Evolutionary conservation across 352 stramenopile species (phyloP), one percentile per base, ranked within the genome.

Genomic region (Pythium folliculosum): DNA sequence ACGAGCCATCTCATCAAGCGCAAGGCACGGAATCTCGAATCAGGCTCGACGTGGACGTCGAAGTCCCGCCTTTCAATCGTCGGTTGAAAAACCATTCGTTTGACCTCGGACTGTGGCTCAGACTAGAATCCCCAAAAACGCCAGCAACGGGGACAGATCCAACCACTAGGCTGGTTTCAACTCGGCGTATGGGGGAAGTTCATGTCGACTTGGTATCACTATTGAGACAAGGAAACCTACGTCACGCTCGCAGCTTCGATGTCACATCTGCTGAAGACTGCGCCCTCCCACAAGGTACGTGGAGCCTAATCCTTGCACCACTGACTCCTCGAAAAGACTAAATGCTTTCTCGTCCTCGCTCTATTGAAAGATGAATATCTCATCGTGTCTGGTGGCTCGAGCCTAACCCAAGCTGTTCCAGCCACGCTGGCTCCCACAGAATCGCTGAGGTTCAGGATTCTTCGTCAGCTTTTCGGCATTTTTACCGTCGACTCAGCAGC

Each of bases 301-400:
- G 38, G 14, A 44, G 38, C n/a, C 17, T 25, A 17, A 25, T 25
- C 44, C 23, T 25, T 49, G 8, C 5, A 37, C 32, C 32, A 9
- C 32, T 37, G 9, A 37, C 32, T 37, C 9, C 32, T n/a, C n/a
- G n/a, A n/a, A n/a, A n/a, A n/a, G n/a, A n/a, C n/a, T n/a, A n/a
- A n/a, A n/a, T 47, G 17, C 7, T n/a, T 3, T 25, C n/a, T 49
- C 25, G 12, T 49, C 19, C 5, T 53, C 1, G 3, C 21, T 53
- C 48, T 1, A 53, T 32, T 53, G 3, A 22, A 53, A 60, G 63
- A 49, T 16, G 37, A 61, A n/a, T 50, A 58, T 27, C 48, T 71
- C 17, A 17, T 71, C 6, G 0, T 71, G 10, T 71, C 64, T 37
- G 64, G 48, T 7, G 64, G 64, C 2, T 71, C 64, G 5, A 71